A percentile compares a stretch with the other conserved stretches of the same genome.
These are phyloP conservation scores for Cercophora newfieldiana DNA, from an alignment of 495 filamentous ascomycete species.

Conservation along the genomic window DNA sequence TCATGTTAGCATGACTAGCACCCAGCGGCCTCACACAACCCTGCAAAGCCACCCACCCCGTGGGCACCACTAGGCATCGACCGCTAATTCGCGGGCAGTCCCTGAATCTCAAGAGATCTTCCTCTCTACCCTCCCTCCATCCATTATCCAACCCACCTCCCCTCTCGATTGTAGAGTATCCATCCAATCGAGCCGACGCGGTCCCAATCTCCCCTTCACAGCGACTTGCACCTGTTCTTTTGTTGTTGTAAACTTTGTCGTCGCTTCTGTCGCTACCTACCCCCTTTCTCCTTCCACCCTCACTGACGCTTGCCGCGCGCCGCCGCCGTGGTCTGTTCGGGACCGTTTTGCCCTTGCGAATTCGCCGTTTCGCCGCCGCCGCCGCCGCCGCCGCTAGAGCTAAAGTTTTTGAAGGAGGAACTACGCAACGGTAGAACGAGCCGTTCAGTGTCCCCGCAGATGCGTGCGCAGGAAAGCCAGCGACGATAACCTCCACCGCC, in stretches of 20 bases:
- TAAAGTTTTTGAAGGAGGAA: conserved; percentile 3
- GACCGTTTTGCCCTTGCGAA: neutral
- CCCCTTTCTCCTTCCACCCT: conserved; percentile 5
- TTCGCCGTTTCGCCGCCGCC: conserved; percentile 8
- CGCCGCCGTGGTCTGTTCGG: neutral
- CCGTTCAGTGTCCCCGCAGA: conserved; percentile 11
- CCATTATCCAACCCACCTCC: conserved; percentile 4
- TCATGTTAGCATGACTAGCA: conserved; percentile 15
- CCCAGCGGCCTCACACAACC: conserved; percentile 5
- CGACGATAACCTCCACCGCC: neutral
- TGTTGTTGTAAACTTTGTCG: conserved; percentile 17
- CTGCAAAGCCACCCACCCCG: conserved; percentile 16
- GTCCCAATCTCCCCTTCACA: neutral
- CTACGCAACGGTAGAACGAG: conserved; percentile 1
- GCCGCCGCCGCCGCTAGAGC: conserved; percentile 13
- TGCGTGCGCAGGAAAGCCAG: conserved; percentile 7
- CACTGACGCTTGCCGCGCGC: neutral
- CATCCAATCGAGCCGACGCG: neutral
- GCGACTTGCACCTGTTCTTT: neutral
- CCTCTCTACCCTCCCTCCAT: conserved; percentile 1
- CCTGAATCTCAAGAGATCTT: conserved; percentile 18
- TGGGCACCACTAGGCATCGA: neutral
- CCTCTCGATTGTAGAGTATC: neutral
- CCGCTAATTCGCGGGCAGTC: conserved; percentile 16
- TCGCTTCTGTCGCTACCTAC: conserved; percentile 19